phyloP scores from a whole-genome alignment of 2,329 filamentous ascomycete genomes.

The Malbranchea cinnamomea region DNA sequence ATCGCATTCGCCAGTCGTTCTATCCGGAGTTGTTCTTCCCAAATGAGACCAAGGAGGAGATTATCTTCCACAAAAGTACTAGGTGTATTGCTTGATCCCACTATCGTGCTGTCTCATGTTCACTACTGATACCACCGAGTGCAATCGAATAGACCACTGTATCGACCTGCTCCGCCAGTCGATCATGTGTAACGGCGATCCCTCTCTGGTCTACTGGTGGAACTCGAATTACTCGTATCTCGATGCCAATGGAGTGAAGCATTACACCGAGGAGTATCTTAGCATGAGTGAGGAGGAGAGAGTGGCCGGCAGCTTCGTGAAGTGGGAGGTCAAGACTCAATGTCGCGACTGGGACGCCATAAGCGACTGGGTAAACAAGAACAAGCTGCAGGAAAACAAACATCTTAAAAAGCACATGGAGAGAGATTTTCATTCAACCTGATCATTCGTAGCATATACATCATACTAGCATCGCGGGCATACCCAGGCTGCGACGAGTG shows the following conservation, averaged over 20 bases:
- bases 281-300: not conserved
- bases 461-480: no score
- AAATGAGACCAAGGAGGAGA: not conserved
- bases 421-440: no score
- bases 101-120: no score
- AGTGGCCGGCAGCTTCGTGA: not conserved
- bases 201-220: not conserved
- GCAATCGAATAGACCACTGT: conserved; percentile 1
- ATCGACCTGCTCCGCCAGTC: conserved; percentile 3
- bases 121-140: not conserved
- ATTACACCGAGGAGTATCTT: not conserved
- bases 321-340: not conserved
- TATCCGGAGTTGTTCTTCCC: conserved; percentile 1
- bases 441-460: no score
- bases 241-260: not conserved
- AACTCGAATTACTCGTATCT: not conserved
- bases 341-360: not conserved
- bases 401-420: no score
- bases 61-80: not conserved
- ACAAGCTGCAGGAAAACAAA: not conserved
- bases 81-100: no score
- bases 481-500: no score
- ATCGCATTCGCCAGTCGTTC: not conserved
- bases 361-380: not conserved
- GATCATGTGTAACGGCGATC: conserved; percentile 3